phyloP scores from a whole-genome alignment of 1,284 basidiomycete genomes.

The Xerocomus nothofagi region DNA sequence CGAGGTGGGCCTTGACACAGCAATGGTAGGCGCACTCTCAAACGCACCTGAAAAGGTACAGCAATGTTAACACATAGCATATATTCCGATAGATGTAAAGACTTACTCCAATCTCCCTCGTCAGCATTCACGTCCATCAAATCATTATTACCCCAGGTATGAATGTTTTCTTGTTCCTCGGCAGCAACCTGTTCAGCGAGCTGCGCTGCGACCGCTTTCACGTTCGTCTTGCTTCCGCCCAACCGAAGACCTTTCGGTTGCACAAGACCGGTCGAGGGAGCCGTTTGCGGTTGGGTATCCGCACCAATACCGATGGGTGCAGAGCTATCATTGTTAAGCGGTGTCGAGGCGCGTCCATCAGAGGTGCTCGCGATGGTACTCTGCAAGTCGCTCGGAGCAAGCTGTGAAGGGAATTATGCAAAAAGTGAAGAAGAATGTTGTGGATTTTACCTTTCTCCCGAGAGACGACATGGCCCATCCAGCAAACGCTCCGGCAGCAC shows the following conservation, averaged over 20 bases:
- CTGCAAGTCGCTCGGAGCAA: conserved; percentile 72
- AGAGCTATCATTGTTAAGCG: conserved; percentile 21
- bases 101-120: conserved; percentile 87
- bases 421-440: background rate
- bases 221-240: conserved; percentile 51
- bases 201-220: conserved; percentile 46
- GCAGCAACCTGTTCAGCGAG: conserved; percentile 59
- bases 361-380: conserved; percentile 51
- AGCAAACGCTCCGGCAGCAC: conserved; percentile 86
- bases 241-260: conserved; percentile 68
- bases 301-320: conserved; percentile 13
- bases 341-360: conserved; percentile 42
- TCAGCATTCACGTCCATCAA: conserved; percentile 92
- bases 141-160: conserved; percentile 72
- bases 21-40: conserved; percentile 59
- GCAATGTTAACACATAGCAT: background rate
- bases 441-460: conserved; percentile 61
- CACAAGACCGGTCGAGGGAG: conserved; percentile 13
- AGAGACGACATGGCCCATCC: conserved; percentile 93
- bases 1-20: conserved; percentile 29
- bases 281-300: conserved; percentile 14
- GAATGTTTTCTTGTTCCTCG: conserved; percentile 47
- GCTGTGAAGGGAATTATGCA: conserved; percentile 37
- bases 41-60: conserved; percentile 63
- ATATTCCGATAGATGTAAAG: background rate